Evolutionary conservation across 371 early-diverging fungal genomes (phyloP), one percentile per base, ranked within the genome.

Genomic region (Mucor lusitanicus): DNA sequence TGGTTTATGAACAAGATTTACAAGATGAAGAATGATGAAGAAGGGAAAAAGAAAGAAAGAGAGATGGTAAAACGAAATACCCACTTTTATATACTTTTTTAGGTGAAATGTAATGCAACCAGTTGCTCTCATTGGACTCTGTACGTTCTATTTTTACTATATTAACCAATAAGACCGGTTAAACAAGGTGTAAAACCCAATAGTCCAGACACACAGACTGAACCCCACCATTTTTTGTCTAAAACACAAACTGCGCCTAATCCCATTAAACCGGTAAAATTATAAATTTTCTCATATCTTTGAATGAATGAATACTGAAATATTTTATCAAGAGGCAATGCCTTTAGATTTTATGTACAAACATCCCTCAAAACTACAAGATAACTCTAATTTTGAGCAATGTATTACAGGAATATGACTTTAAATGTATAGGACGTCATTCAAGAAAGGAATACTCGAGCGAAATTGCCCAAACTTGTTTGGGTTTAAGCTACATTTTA

Each of bases 111-210:
- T 44, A 46, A 64, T 56, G 58, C 46, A 50, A 33, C 53, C 7
- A 33, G 23, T 62, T 32, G 33, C 30, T 56, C 56, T 56, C 46
- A 61, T 61, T 61, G 61, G 61, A 63, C 54, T 53, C 40, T 48
- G 27, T 39, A 39, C 54, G 25, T 53, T 53, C 53, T 53, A 28
- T 60, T 39, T 66, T 66, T 66, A 19, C 66, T 54, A 66, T 60
- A 40, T 66, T 60, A 28, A 30, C 66, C 66, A 66, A 66, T 66
- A 66, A 60, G 60, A 60, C 66, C 66, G 66, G 48, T 28, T 30
- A 35, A 33, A 39, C 17, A 27, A 53, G 53, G 53, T 46, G 46
- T 53, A 53, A 53, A 53, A 53, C 53, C 53, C 23, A 53, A 53
- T 53, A 53, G 53, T 53, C 53, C 53, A 53, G 53, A 53, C 53